These are phyloP conservation scores for Wallacemonas rigidus DNA, from an alignment of 208 protist species.

Conservation along the genomic window DNA sequence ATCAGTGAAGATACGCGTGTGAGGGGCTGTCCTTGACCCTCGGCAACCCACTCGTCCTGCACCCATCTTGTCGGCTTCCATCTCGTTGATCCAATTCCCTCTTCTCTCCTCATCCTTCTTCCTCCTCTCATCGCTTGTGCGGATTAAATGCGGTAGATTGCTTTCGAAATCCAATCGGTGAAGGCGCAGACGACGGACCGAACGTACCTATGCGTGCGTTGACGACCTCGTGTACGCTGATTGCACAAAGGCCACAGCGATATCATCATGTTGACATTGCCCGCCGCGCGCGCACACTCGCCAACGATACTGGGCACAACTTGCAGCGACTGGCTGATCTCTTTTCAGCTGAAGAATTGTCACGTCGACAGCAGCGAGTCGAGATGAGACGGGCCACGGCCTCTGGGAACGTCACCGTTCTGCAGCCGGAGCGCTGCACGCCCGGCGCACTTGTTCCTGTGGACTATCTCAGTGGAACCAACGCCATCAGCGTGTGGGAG, in stretches of 20 bases:
- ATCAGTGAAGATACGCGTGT: no score
- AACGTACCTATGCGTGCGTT: no score
- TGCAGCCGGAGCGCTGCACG: conserved; percentile 10
- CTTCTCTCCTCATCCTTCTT: no score
- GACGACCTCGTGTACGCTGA: no score
- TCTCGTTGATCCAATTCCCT: no score
- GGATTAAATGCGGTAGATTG: no score
- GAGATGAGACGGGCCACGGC: not conserved
- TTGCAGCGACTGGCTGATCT: not conserved
- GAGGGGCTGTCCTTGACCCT: no score
- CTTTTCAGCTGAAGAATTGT: not conserved
- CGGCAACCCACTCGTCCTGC: no score
- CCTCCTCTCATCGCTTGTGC: no score
- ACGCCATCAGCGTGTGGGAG: conserved; percentile 11
- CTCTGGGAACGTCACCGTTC: not conserved
- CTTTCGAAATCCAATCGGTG: no score
- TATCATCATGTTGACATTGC: not conserved
- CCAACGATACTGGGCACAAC: not conserved
- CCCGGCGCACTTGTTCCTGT: conserved; percentile 7
- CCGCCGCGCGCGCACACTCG: not conserved
- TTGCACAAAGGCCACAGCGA: not conserved
- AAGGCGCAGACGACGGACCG: no score
- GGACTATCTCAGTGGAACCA: conserved; percentile 10
- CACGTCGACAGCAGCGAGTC: not conserved
- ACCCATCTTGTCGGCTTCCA: no score